Base-by-base conservation (phyloP, 1,284 basidiomycete species). In the Baeospora myosura region DNA sequence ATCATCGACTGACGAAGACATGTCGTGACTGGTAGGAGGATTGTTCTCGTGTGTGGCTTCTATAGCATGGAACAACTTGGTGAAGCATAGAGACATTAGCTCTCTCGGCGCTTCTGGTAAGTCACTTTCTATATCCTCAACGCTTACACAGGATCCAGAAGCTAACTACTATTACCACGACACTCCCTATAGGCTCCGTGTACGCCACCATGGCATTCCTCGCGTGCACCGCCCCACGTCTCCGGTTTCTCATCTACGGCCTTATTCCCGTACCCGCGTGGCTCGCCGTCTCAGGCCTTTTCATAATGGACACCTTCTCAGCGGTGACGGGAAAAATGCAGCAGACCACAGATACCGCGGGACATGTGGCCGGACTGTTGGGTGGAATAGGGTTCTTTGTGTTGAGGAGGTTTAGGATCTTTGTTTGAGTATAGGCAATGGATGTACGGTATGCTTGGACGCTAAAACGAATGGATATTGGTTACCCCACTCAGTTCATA, bases 221-320 rank as follows among this genome's bases (percentile, higher is more conserved):
- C 41, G 83, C 86, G 2, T 85, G 81, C 57, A 59, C 76, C 4
- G 74, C 79, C 30, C 91, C 91, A 0, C 72, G 53, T 5, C 68
- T 81, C 43, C 78, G 69, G 0, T 87, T 94, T 58, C 63, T 78
- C n/a, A 59, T 95, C 38, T 94, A 90, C 60, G 88, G 80, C 41
- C 72, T 93, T 51, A 61, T 95, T 7, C 92, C 91, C 11, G 69
- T 88, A 45, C 90, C 89, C 0, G 89, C 89, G 0, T 93, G 89
- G 88, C 67, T 72, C 2, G 72, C 77, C 24, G 81, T 93, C 1
- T 64, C 74, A 0, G 90, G 85, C 7, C 65, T 94, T 40, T 84
- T 93, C 52, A 63, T 76, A 3, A 88, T 75, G 52, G 88, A 92
- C 52, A 60, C 76, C 5, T 84, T 77, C 49, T 70, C 72, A 41